phyloP scores from a whole-genome alignment of 2,329 filamentous ascomycete species.

The Taxawa tesnikishii region DNA sequence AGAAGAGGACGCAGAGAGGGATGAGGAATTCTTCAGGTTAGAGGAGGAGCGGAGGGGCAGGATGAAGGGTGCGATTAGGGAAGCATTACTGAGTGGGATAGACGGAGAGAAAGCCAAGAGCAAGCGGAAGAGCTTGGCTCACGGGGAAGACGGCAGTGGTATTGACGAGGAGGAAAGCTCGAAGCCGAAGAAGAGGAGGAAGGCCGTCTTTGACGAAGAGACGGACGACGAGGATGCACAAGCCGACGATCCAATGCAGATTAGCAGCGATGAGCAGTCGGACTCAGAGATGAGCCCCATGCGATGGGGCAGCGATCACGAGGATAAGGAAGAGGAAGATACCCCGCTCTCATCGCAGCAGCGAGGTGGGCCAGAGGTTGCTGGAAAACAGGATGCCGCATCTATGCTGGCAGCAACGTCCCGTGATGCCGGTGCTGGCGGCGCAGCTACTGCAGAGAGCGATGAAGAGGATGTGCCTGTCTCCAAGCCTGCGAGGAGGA shows the following conservation, averaged over 20 bases:
- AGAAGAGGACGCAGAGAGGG: constrained; percentile 67
- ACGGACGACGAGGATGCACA: constrained; percentile 8
- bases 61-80: constrained; percentile 36
- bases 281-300: constrained; percentile 3
- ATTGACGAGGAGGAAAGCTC: constrained; percentile 5
- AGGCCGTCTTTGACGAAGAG: constrained; percentile 3
- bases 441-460: constrained; percentile 6
- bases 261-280: constrained; percentile 6
- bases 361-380: neutral
- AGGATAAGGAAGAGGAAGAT: constrained; percentile 2
- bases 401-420: neutral
- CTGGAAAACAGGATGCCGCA: neutral
- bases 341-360: constrained; percentile 5
- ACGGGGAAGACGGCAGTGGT: constrained; percentile 8
- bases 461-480: constrained; percentile 6
- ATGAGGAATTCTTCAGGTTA: constrained; percentile 62
- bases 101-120: constrained; percentile 14
- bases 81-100: constrained; percentile 30
- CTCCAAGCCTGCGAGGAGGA: constrained; percentile 5
- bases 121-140: constrained; percentile 11
- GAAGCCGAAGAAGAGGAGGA: constrained; percentile 7
- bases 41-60: constrained; percentile 57
- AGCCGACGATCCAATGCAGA: constrained; percentile 9
- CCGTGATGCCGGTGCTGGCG: neutral
- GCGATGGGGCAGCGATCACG: constrained; percentile 14